Conservation (phyloP, 2,329 filamentous ascomycete species). For the Sarocladiaceae sp. region DNA sequence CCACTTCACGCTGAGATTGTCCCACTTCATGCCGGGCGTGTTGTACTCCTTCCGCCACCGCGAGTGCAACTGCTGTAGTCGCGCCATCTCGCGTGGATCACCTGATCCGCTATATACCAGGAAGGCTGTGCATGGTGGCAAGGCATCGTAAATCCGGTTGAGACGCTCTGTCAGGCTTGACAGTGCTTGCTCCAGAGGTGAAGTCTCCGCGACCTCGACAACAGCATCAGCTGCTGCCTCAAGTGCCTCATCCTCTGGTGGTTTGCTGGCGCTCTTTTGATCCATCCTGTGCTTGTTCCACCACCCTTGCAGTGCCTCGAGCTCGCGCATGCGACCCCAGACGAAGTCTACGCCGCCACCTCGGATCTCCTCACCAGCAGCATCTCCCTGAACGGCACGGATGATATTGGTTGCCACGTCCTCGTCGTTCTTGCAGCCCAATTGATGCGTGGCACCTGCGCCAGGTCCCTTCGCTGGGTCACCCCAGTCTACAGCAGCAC, state of each 20-base stretch:
- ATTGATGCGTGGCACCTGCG: constrained; percentile 49
- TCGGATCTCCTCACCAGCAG: constrained; percentile 51
- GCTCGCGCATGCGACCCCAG: constrained; percentile 61
- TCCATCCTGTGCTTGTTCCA: constrained; percentile 56
- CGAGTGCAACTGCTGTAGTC: constrained; percentile 55
- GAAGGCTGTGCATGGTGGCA: constrained; percentile 62
- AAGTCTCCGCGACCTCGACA: constrained; percentile 15
- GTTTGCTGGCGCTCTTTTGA: constrained; percentile 24
- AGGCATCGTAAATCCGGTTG: constrained; percentile 48
- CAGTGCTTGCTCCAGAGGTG: constrained; percentile 42
- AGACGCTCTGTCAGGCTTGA: constrained; percentile 44
- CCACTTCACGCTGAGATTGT: constrained; percentile 63
- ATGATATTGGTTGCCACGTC: constrained; percentile 52
- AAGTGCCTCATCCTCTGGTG: constrained; percentile 18
- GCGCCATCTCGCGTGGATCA: constrained; percentile 62
- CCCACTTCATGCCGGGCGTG: constrained; percentile 60
- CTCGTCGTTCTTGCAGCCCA: constrained; percentile 56
- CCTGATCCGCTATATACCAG: constrained; percentile 64
- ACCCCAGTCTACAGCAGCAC: constrained; percentile 86
- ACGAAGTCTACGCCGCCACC: constrained; percentile 62
- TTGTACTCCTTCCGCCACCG: constrained; percentile 63
- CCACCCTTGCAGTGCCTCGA: constrained; percentile 63
- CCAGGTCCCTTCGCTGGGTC: constrained; percentile 61
- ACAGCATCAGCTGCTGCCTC: constrained; percentile 13
- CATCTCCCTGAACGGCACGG: constrained; percentile 56